These are phyloP conservation scores for Amaranthus palmeri DNA, from an alignment of 148 eudicot genomes.

Conservation along the genomic window DNA sequence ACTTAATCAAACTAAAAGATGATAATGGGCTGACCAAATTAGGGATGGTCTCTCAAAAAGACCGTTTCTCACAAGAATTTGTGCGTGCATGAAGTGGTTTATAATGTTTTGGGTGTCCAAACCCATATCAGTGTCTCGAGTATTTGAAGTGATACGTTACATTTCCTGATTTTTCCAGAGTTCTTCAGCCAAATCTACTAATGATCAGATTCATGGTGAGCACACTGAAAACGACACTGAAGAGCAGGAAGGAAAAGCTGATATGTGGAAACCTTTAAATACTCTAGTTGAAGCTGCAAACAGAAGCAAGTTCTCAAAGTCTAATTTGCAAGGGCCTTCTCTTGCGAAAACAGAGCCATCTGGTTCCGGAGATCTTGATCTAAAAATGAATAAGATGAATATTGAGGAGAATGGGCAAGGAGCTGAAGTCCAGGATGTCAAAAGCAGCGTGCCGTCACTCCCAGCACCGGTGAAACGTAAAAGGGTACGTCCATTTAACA, in stretches of 20 bases:
- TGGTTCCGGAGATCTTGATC: conserved; percentile 29
- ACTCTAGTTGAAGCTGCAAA: conserved; percentile 89
- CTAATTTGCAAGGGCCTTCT: conserved; percentile 49
- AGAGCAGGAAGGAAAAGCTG: conserved; percentile 37
- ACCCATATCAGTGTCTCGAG: neutral
- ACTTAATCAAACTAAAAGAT: too few species aligned
- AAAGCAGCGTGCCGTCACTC: conserved; percentile 24
- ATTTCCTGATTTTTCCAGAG: conserved; percentile 35
- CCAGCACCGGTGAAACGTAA: conserved; percentile 43
- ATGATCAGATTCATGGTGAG: conserved; percentile 37
- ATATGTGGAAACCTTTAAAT: conserved; percentile 82
- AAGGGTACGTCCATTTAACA: conserved; percentile 38
- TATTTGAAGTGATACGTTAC: neutral
- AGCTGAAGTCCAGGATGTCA: conserved; percentile 41
- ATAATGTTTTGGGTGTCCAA: neutral
- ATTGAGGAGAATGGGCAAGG: conserved; percentile 42
- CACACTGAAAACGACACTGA: conserved; percentile 17
- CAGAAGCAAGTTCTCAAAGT: conserved; percentile 67
- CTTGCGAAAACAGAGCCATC: conserved; percentile 43
- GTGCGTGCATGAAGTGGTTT: neutral
- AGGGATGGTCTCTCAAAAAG: too few species aligned
- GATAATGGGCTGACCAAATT: too few species aligned
- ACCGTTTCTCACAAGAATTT: neutral
- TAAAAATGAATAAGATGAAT: conserved; percentile 32
- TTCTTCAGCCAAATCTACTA: conserved; percentile 49